Percentiles rank a stretch among this genome's conserved stretches.
Evolutionary conservation across 805 yeast genomes (phyloP).

Genomic region (Candida coleopterorum): DNA sequence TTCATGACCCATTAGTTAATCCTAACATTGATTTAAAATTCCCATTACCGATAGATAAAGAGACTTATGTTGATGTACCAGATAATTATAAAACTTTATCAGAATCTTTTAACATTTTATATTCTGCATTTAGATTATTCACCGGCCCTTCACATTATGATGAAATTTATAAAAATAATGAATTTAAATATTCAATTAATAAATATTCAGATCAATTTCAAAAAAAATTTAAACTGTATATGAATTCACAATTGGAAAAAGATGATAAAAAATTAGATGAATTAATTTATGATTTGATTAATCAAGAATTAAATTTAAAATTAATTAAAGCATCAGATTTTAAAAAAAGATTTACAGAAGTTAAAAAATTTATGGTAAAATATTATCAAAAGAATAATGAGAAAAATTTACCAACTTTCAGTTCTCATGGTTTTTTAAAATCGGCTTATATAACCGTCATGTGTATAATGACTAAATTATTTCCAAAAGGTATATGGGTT

Average conservation of each 20-base stretch:
- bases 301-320: conserved; percentile 34
- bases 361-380: conserved; percentile 34
- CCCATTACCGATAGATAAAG: conserved; percentile 36
- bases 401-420: conserved; percentile 33
- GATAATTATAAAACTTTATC: conserved; percentile 24
- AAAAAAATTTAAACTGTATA: conserved; percentile 20
- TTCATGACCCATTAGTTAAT: conserved; percentile 25
- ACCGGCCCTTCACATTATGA: conserved; percentile 21
- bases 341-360: conserved; percentile 27
- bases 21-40: conserved; percentile 32
- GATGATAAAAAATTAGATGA: conserved; percentile 32
- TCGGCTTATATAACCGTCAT: conserved; percentile 37
- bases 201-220: conserved; percentile 26
- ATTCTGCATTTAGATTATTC: conserved; percentile 28
- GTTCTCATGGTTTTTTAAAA: conserved; percentile 21
- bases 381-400: conserved; percentile 32
- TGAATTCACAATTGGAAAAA: conserved; percentile 29
- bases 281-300: conserved; percentile 29
- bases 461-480: conserved; percentile 28
- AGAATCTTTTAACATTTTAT: conserved; percentile 22
- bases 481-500: conserved; percentile 41
- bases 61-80: conserved; percentile 23
- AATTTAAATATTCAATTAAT: conserved; percentile 30
- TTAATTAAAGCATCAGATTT: conserved; percentile 31
- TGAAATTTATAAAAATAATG: conserved; percentile 29